Base-by-base conservation (phyloP, 257 asterid species). In the Rauvolfia tetraphylla region DNA sequence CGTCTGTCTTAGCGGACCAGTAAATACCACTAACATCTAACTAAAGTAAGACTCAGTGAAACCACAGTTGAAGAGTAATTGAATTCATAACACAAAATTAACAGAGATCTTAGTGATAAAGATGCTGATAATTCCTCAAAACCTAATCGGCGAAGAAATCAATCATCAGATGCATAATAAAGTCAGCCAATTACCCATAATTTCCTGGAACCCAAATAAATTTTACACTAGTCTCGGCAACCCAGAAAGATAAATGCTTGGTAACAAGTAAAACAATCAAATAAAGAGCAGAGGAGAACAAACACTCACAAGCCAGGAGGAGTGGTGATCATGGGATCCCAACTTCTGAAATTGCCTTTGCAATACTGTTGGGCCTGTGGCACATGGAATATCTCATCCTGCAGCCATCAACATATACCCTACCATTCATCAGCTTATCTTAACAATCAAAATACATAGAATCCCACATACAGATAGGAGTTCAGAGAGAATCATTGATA, bases 261-360 rank as follows among this genome's bases (percentile, higher is more conserved):
- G 39, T 23, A 71, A 48, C 48, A 53, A 22, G 57, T 27, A 54
- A 76, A 72, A 22, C 48, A 23, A 27, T 51, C 22, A 9, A 44
- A 61, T 65, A 33, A 36, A 33, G 72, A 80, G 54, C 18, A 63
- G 49, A 54, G 22, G 57, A n/a, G 62, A 76, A 33, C 10, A 8
- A 73, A 36, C 63, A 90, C 98, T 86, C 71, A 95, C 99, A 95
- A 68, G 73, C 98, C 99, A 84, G 98, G 98, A 56, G 98, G 99
- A 58, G 99, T 92, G 68, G 99, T 95, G 89, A 95, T 95, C 97
- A 90, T 92, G 65, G 98, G 97, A 88, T 95, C 96, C 99, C 99
- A 95, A 33, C 89, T 92, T 71, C 83, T 83, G 85, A 95, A 95
- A 85, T 90, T 88, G 74, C 92, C 96, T 36, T 83, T 82, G 88